Base-by-base conservation (phyloP, 345 rosid genomes). In the Citrus maxima region DNA sequence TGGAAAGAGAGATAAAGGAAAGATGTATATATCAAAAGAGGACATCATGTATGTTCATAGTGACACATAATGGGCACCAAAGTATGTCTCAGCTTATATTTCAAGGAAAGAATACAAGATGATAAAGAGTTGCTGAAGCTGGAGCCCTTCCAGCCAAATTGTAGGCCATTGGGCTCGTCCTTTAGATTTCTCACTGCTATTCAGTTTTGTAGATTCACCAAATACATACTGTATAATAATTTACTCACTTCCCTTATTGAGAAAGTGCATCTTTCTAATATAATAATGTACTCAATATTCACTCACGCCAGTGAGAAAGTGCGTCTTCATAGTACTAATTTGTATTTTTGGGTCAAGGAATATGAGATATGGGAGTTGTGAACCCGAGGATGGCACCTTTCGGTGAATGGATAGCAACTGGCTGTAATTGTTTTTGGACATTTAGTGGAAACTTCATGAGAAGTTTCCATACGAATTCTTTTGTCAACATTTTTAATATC, bases 21-120 rank as follows among this genome's bases (percentile, higher is more conserved):
- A 94, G 87, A 92, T 88, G 97, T 85, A 90, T 68, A 83, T 96
- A 76, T 78, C 85, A 4, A 90, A 90, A 77, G 95, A 93, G 38
- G 98, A 96, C 81, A 89, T 94, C 77, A n/a, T 87, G 87, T 78
- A 77, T 82, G 84, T 88, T 78, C 83, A 70, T 63, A 83, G 78
- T 54, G 84, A 70, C 30, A 6, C 18, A 28, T 84, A 79, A 81
- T 68, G 35, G 65, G 70, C 25, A 58, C 19, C 58, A 30, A 49
- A 14, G n/a, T 21, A 27, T 32, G 60, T 21, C 59, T 28, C 28
- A 7, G 38, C 28, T 42, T 58, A 56, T 40, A 66, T 69, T 73
- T 74, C 32, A 18, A 16, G 12, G 2, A 27, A 27, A 30, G 56
- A 75, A 25, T 25, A 46, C 68, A 64, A 34, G 25, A 66, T 21